Base-by-base conservation (phyloP, 805 yeast genomes). In the Candida caryicola region DNA sequence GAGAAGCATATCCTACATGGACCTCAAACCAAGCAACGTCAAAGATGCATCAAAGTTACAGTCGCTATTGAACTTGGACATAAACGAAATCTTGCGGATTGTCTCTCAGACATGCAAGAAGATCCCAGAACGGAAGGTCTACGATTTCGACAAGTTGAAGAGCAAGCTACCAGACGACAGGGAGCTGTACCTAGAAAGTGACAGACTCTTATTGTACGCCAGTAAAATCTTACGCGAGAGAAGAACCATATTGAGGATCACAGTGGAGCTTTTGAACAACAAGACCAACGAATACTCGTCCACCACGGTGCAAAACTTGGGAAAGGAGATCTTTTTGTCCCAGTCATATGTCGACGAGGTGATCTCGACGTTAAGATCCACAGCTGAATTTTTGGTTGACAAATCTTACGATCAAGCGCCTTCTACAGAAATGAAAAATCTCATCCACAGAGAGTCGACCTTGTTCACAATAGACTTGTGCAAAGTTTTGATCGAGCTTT, bases 171-270 rank as follows among this genome's bases (percentile, higher is more conserved):
- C 68, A 1, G 72, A 62, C 38, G 72, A 70, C 31, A 49, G 64
- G 29, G 62, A 59, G 39, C 61, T 46, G 27, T 36, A 41, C 17
- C 47, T 52, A 33, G 60, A 62, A 34, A 46, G 51, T 7, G 62
- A 64, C 30, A 50, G 67, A 26, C 41, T 64, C 13, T 35, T 54
- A 12, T 44, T 68, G n/a, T 66, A 70, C 49, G 59, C 64, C 6
- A 53, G 62, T 15, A 56, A 54, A n/a, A 60, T 75, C 1, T 56
- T 78, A 39, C 58, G 68, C 39, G 87, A 82, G 50, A 70, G 83
- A 51, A 61, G 79, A 43, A 54, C 66, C 1, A 58, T 77, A 0
- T 50, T 79, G n/a, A 64, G 68, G 29, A 55, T 75, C 3, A 62
- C 70, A 1, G 51, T 65, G 28, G 66, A 60, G 34, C 47, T 57